Evolutionary conservation across 345 rosid species (phyloP), one percentile per base, ranked within the genome.

Genomic region (Melastoma malabathricum): DNA sequence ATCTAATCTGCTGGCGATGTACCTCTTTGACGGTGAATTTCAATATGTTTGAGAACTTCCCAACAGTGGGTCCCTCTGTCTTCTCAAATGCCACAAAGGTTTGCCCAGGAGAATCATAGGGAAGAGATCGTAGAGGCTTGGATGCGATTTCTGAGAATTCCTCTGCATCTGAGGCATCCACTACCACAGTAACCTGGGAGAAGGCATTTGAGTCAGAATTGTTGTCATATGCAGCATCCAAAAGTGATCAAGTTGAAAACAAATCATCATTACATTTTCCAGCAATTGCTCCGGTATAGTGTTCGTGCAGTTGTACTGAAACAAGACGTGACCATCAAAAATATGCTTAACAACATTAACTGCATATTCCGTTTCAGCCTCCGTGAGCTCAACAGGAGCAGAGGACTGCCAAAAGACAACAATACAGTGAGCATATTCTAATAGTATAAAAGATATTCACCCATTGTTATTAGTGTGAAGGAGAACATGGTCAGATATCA

Each of bases 251-350:
- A n/a, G 46, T 53, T 18, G 15, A 46, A 58, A 48, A 50, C 19
- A 63, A 48, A 50, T 38, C 62, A 59, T 72, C 76, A 22, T 22
- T 22, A 92, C 98, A 67, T 82, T 79, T 70, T 92, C 98, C 78
- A 92, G 78, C 53, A 92, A 67, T 56, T 84, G 95, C 68, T 92
- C 98, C 5, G 93, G 93, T 56, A 92, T 80, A 16, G 98, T 92
- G 64, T 92, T 92, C 51, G 88, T 87, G 80, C 96, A 87, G 75
- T 87, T 87, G 71, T 82, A 92, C 80, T 92, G 98, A 68, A 92
- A 80, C 70, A 92, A 86, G 44, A 87, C 81, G 67, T 87, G 93
- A 29, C 76, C 68, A 63, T 84, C 93, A 58, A 79, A 92, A 14
- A 92, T 81, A 72, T 92, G 98, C 64, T 92, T 87, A 44, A 87